phyloP scores from a whole-genome alignment of 192 early-diverging fungal genomes.

The Coemansia sp. region DNA sequence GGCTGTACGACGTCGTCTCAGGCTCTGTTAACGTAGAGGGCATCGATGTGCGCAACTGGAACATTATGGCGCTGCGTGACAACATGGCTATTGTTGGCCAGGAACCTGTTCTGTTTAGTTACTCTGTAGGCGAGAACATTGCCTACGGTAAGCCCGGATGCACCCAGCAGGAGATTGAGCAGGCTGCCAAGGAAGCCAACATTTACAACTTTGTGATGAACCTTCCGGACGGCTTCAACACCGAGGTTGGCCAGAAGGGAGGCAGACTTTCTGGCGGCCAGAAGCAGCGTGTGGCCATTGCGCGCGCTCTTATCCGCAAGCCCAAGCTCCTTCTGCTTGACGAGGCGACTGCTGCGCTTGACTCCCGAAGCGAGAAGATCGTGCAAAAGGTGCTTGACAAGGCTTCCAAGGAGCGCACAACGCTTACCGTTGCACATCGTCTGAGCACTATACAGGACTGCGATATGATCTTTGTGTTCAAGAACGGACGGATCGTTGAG shows the following conservation, averaged over 20 bases:
- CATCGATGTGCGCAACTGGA: constrained; percentile 50
- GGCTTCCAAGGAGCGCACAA: constrained; percentile 69
- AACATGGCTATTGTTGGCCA: constrained; percentile 61
- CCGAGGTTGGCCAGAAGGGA: constrained; percentile 66
- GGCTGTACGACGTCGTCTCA: constrained; percentile 57
- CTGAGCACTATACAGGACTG: constrained; percentile 16
- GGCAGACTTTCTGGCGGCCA: constrained; percentile 22
- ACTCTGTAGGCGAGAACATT: constrained; percentile 63
- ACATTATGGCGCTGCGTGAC: constrained; percentile 43
- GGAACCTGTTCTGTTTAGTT: constrained; percentile 64
- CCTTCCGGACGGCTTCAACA: constrained; percentile 60
- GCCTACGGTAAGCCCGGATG: constrained; percentile 58
- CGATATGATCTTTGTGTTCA: constrained; percentile 21
- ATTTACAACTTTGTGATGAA: constrained; percentile 59
- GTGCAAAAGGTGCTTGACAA: constrained; percentile 76
- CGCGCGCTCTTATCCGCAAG: constrained; percentile 63
- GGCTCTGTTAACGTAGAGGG: constrained; percentile 52
- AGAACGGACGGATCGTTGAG: constrained; percentile 57
- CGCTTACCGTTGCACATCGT: constrained; percentile 69
- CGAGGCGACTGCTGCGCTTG: constrained; percentile 79
- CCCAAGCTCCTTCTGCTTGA: constrained; percentile 74
- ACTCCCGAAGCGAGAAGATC: constrained; percentile 73
- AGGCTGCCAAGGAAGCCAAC: constrained; percentile 55
- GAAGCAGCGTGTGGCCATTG: constrained; percentile 66
- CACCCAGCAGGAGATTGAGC: constrained; percentile 29